Evolutionary conservation across 2,329 filamentous ascomycete species (phyloP).

Genomic region (Ilyonectria mors-panacis): DNA sequence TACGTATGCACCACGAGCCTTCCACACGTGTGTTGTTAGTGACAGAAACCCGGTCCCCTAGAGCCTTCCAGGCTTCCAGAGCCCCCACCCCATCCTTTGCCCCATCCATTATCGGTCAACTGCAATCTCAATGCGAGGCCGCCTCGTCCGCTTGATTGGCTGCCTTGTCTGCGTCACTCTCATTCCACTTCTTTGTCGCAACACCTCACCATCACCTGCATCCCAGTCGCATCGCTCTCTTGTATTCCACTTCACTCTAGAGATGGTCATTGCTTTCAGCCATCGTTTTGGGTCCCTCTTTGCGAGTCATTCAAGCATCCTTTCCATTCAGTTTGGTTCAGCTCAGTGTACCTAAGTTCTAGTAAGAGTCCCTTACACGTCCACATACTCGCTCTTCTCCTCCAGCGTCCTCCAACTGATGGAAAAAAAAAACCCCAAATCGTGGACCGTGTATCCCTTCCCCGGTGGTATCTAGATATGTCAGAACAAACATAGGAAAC

Average conservation of each 20-base stretch:
- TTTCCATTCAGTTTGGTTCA: constrained; percentile 10
- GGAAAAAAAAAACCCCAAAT: not conserved
- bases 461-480: constrained; percentile 10
- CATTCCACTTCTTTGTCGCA: constrained; percentile 1
- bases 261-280: constrained; percentile 17
- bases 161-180: not conserved
- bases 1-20: not conserved
- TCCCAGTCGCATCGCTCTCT: constrained; percentile 10
- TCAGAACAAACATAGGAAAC: constrained; percentile 2
- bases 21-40: not conserved
- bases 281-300: constrained; percentile 1
- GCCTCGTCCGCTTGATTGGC: constrained; percentile 15
- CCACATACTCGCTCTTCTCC: not conserved
- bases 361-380: not conserved
- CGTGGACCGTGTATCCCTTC: not conserved
- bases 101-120: not conserved
- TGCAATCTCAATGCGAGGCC: constrained; percentile 24
- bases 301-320: constrained; percentile 21
- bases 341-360: constrained; percentile 6
- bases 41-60: not conserved
- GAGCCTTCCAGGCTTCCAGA: not conserved
- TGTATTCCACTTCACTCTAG: not conserved
- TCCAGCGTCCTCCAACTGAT: not conserved
- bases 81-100: not conserved
- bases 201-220: not conserved